phyloP scores from a whole-genome alignment of 139 green algal species.

The Chlamydomonas sphaeroides region DNA sequence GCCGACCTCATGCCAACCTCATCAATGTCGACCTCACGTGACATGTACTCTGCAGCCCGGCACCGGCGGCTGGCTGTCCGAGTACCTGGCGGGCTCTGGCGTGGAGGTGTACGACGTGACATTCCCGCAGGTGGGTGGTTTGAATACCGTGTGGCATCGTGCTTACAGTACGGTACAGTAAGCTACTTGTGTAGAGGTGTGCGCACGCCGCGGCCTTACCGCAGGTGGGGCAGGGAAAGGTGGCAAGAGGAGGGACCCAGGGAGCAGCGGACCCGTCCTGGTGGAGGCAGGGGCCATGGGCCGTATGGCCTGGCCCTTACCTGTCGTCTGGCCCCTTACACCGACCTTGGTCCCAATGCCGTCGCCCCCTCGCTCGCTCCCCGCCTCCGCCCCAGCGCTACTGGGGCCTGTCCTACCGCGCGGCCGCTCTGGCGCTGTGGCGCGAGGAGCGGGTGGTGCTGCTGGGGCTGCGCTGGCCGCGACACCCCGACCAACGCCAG shows the following conservation, averaged over 20 bases:
- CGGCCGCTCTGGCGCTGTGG: constrained; percentile 25
- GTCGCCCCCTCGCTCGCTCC: background rate
- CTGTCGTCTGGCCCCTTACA: no score
- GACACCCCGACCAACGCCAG: background rate
- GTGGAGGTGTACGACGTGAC: constrained; percentile 40
- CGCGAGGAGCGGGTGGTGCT: constrained; percentile 17
- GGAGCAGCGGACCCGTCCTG: no score
- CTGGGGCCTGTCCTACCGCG: constrained; percentile 7
- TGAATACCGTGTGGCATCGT: no score
- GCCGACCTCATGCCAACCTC: background rate
- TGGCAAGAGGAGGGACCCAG: no score
- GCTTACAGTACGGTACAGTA: no score
- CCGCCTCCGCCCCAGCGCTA: background rate
- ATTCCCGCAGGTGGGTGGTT: constrained; percentile 3
- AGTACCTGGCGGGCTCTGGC: constrained; percentile 32
- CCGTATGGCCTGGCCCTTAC: no score
- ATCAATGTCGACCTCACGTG: no score
- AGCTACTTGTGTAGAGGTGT: no score
- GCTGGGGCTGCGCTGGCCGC: background rate
- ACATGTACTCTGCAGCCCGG: constrained; percentile 1
- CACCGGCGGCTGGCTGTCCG: constrained; percentile 34
- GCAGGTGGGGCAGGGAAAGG: no score
- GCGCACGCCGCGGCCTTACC: no score
- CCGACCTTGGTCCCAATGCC: background rate
- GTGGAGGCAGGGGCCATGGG: no score